Base-by-base conservation (phyloP, 1,284 basidiomycete species). In the Boletellus deceptivus region DNA sequence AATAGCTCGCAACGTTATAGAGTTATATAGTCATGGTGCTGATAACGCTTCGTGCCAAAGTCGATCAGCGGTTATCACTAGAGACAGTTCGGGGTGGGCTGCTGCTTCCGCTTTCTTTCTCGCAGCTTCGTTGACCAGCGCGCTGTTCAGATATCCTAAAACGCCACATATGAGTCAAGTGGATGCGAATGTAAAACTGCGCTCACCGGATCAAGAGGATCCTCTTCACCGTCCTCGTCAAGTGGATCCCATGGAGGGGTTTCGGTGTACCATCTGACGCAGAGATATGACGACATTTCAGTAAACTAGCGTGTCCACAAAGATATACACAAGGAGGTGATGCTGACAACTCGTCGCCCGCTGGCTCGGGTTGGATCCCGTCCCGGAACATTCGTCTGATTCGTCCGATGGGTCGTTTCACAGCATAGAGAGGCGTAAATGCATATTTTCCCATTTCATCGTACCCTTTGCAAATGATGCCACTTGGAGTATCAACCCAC, bases 241-340 rank as follows among this genome's bases (percentile, higher is more conserved):
- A 69, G 63, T 2, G 67, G 66, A 4, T 64, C 59, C 63, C 66
- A 64, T 8, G 63, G 65, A 1, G 50, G 42, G 1, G 25, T 13
- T 17, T 46, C 61, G n/a, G 41, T 22, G 43, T 39, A 41, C 66
- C 61, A 65, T 18, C 66, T 68, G 13, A 14, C 18, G 6, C n/a
- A n/a, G 18, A 38, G 13, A 11, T 6, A 35, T 4, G 17, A 31
- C 29, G 18, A 8, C 14, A 6, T 11, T 34, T 50, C 40, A 53
- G 35, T 10, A 25, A n/a, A 43, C 17, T 48, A 16, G n/a, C 6
- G 16, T 11, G 18, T 18, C 8, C 16, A 13, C 14, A 24, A 0
- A 20, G n/a, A 9, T 24, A n/a, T n/a, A 17, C n/a, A 17, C 6
- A 35, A 7, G 8, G 17, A 2, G 14, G 16, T 4, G 6, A 20